A percentile compares a stretch with the other conserved stretches of the same genome.
Conservation (phyloP, 768 basidiomycete genomes). For the Dentipellis fragilis region DNA sequence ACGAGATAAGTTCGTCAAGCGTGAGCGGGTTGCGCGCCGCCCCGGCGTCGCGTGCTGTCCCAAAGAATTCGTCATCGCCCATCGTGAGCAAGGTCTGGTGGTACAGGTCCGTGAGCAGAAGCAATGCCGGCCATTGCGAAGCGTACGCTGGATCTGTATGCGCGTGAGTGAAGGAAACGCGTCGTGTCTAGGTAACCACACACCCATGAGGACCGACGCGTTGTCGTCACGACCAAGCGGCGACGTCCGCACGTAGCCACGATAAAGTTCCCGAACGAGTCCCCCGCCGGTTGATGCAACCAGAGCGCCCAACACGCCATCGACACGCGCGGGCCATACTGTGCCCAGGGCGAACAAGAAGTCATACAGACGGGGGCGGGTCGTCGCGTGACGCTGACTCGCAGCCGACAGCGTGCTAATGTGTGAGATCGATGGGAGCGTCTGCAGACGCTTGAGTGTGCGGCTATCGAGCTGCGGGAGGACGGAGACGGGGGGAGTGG, state of each 20-base stretch:
- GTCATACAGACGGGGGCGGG: conserved; percentile 38
- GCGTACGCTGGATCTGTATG: conserved; percentile 34
- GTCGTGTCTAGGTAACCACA: conserved; percentile 9
- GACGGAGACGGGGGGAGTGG: conserved; percentile 20
- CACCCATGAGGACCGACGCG: conserved; percentile 28
- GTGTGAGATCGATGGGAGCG: conserved; percentile 43
- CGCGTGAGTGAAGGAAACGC: neutral
- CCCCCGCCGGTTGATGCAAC: conserved; percentile 45
- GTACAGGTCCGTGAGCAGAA: conserved; percentile 77
- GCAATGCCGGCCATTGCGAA: conserved; percentile 52
- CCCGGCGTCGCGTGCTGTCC: conserved; percentile 15
- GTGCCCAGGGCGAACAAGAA: conserved; percentile 49
- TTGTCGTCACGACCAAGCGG: conserved; percentile 51
- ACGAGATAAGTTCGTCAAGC: conserved; percentile 68
- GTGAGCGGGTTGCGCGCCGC: conserved; percentile 62
- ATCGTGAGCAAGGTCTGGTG: conserved; percentile 79
- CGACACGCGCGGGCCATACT: conserved; percentile 51
- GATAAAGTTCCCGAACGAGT: conserved; percentile 67
- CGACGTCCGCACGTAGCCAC: conserved; percentile 51
- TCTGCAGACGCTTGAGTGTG: conserved; percentile 55
- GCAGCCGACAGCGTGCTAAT: conserved; percentile 41
- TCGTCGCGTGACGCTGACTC: conserved; percentile 28
- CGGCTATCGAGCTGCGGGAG: conserved; percentile 43
- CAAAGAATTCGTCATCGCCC: conserved; percentile 96
- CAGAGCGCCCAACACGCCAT: conserved; percentile 46